Evolutionary conservation across 2,329 filamentous ascomycete genomes (phyloP), one percentile per base, ranked within the genome.

Genomic region (Zasmidium angulare): DNA sequence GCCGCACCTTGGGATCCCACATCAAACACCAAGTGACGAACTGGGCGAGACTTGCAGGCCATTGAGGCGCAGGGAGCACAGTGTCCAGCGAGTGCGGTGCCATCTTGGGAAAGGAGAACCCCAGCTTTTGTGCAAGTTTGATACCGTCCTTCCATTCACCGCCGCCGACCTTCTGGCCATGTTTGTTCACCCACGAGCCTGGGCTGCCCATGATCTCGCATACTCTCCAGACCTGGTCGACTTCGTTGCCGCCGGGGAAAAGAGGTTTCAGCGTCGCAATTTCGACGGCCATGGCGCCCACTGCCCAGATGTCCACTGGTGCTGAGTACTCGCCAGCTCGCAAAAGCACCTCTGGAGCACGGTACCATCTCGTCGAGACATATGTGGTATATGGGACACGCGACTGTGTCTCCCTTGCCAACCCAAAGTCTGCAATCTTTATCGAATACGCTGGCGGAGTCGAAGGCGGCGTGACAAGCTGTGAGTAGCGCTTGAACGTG

Each of bases 131-230:
- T 58, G 95, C 95, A 60, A 99, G 81, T 62, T 91, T 86, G 49
- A 92, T 92, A 58, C 95, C 95, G 59, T 99, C 95, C 70, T 92
- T 91, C 95, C 95, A 99, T 68, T 99, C 95, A 70, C 95, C 95
- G 71, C 95, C 95, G 56, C 95, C 95, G 24, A 99, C 90, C 66
- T 88, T 89, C 23, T 83, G 82, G 22, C 93, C 93, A 3, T 90
- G 82, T 77, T 97, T 97, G 81, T 90, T 96, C 74, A 96, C 95
- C 95, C 95, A 99, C 78, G 93, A 93, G 48, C 95, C 95, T 2
- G 95, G 95, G 78, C 93, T 98, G 52, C 95, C 95, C 95, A 99
- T 99, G 59, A 99, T 96, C 75, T 99, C 95, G 73, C 95, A 99
- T 0, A 99, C 91, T 67, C 95, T 88, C 95, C 95, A 99, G 1